These are phyloP conservation scores for Thinopyrum obtusiflorum DNA, from an alignment of 202 grass and related monocot genomes.

Conservation along the genomic window DNA sequence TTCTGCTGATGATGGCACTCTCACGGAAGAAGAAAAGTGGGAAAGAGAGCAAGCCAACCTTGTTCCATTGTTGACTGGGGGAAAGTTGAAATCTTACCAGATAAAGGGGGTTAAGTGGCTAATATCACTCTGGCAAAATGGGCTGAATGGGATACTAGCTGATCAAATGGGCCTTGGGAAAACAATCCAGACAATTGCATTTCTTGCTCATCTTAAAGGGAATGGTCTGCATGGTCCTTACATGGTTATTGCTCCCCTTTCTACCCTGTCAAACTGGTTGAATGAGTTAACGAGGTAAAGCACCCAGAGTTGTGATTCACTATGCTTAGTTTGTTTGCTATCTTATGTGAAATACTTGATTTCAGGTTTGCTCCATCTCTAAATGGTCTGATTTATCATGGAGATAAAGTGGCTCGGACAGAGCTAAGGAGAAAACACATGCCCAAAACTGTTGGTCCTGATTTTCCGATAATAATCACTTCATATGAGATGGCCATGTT, in stretches of 20 bases:
- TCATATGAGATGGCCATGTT: slow-evolving; percentile 78
- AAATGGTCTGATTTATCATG: slow-evolving; percentile 78
- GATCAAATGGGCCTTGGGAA: slow-evolving; percentile 99
- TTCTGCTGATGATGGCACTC: slow-evolving; percentile 43
- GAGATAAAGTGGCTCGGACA: slow-evolving; percentile 51
- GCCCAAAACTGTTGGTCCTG: slow-evolving; percentile 50
- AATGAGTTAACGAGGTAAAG: slow-evolving; percentile 80
- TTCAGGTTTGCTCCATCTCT: slow-evolving; percentile 88
- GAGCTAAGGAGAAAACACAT: slow-evolving; percentile 88
- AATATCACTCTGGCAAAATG: slow-evolving; percentile 97
- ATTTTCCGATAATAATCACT: slow-evolving; percentile 86
- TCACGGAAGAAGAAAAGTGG: slow-evolving; percentile 71
- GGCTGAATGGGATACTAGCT: slow-evolving; percentile 89
- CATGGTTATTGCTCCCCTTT: slow-evolving; percentile 91
- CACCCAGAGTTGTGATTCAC: not conserved
- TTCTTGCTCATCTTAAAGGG: slow-evolving; percentile 95
- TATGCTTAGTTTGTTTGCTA: not conserved
- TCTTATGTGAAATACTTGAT: slow-evolving; percentile 25
- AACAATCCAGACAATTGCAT: slow-evolving; percentile 95
- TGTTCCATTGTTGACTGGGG: slow-evolving; percentile 90
- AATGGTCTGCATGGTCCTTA: slow-evolving; percentile 89
- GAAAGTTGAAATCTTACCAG: slow-evolving; percentile 91
- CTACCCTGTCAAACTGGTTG: slow-evolving; percentile 97
- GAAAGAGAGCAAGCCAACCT: slow-evolving; percentile 71
- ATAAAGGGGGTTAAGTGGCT: slow-evolving; percentile 98